Evolutionary conservation across 257 asterid genomes (phyloP).

Genomic region (Nicotiana noctiflora): DNA sequence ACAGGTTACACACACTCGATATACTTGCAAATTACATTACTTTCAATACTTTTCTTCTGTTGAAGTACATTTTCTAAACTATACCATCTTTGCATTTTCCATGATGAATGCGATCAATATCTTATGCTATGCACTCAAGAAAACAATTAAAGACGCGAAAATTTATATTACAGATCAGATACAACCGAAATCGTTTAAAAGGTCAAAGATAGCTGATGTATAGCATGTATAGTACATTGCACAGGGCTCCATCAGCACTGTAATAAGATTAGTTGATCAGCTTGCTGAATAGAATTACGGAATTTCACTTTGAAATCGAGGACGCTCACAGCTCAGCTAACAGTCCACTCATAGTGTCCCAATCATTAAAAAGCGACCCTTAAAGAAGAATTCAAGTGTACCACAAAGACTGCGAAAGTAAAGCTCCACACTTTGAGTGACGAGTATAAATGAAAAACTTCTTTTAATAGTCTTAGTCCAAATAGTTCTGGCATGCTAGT

Average conservation of each 20-base stretch:
- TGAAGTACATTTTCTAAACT: neutral
- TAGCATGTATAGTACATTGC: neutral
- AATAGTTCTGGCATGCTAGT: neutral
- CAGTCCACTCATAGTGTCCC: neutral
- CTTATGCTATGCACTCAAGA: neutral
- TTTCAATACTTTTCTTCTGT: neutral
- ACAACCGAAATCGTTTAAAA: neutral
- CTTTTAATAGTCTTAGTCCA: neutral
- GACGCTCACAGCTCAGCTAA: neutral
- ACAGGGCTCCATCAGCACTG: neutral
- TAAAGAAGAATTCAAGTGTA: neutral
- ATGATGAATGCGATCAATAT: neutral
- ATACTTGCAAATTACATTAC: neutral
- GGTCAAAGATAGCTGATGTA: neutral
- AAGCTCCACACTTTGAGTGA: neutral
- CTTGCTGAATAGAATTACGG: neutral
- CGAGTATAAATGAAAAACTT: neutral
- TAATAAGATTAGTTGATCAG: neutral
- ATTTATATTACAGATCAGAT: neutral
- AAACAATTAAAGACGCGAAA: neutral
- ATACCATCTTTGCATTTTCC: neutral
- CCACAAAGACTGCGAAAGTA: neutral
- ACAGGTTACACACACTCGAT: neutral
- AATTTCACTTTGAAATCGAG: neutral
- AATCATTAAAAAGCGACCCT: neutral